Evolutionary conservation across 768 basidiomycete species (phyloP).

Genomic region (Porphyrellus cyaneotinctus): DNA sequence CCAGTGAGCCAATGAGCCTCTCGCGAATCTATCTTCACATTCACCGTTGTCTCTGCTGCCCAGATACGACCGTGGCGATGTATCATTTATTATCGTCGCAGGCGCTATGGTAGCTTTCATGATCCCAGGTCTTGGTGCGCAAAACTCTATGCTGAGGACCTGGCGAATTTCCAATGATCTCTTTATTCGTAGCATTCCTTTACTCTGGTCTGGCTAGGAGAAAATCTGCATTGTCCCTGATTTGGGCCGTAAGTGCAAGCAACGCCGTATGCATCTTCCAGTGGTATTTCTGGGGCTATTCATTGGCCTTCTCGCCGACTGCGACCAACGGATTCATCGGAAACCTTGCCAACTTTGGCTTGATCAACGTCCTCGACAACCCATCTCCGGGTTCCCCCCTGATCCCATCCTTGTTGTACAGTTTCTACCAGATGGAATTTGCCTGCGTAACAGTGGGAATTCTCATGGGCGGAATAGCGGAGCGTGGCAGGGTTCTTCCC

Average conservation of each 20-base stretch:
- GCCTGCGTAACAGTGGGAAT: slow-evolving; percentile 78
- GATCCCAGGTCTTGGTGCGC: slow-evolving; percentile 67
- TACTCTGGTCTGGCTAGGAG: slow-evolving; percentile 70
- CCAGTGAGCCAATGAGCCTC: slow-evolving; percentile 25
- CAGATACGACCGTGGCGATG: slow-evolving; percentile 69
- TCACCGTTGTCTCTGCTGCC: slow-evolving; percentile 4
- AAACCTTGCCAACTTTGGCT: slow-evolving; percentile 74
- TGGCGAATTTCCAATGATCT: neutral
- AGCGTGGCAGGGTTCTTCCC: slow-evolving; percentile 80
- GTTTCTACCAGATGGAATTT: slow-evolving; percentile 86
- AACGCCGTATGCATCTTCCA: slow-evolving; percentile 77
- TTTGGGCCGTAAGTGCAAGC: slow-evolving; percentile 69
- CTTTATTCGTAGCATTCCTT: slow-evolving; percentile 49
- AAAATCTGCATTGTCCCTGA: slow-evolving; percentile 67
- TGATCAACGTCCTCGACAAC: slow-evolving; percentile 63
- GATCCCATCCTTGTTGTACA: slow-evolving; percentile 79
- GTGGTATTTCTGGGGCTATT: slow-evolving; percentile 85
- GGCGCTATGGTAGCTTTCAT: slow-evolving; percentile 74
- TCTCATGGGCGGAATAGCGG: slow-evolving; percentile 76
- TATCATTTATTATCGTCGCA: slow-evolving; percentile 64
- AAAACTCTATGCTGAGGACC: neutral
- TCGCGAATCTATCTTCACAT: neutral
- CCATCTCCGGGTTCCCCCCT: slow-evolving; percentile 78
- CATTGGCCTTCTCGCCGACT: slow-evolving; percentile 75
- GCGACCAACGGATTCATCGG: slow-evolving; percentile 76